Base-by-base conservation (phyloP, 345 rosid species). In the Euphorbia pulcherrima region DNA sequence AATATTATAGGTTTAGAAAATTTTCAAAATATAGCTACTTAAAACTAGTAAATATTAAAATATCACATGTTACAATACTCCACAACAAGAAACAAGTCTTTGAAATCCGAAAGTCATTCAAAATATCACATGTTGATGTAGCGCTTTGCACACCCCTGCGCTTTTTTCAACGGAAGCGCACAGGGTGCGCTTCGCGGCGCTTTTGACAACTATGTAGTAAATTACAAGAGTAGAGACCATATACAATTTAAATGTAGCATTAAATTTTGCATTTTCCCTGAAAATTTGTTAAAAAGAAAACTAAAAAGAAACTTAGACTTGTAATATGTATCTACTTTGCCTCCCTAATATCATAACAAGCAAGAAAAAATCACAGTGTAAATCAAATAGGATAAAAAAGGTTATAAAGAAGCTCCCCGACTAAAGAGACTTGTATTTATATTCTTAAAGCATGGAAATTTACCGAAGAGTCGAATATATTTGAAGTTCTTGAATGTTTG, bases 391-490 rank as follows among this genome's bases (percentile, higher is more conserved):
- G 21, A 37, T 39, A 10, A 74, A 18, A 54, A 16, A n/a, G 14
- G 57, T 39, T 35, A 52, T 55, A 59, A 58, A 61, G 17, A 53
- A 58, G 57, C 27, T 24, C 0, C 35, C 5, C 53, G 21, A 27
- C 65, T 48, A 28, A 48, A 64, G 58, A 11, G 71, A 69, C n/a
- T 26, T 17, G 12, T 50, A 20, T 44, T 69, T 37, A 14, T 11
- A 16, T 37, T 21, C 16, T 37, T 16, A 8, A 28, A 30, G 53
- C 44, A 35, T 40, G 11, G 24, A 2, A 18, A 23, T 48, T 27
- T 62, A 85, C 90, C 86, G 65, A 76, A 56, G 85, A 60, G 70
- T 87, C 96, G 75, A 85, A 86, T 64, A 82, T 60, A 40, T 80
- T 67, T 3, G 92, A 86, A 65, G 77, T 62, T 68, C 64, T 86